Evolutionary conservation across 108 stramenopile species (phyloP).

Genomic region (Nitzschia sp.): DNA sequence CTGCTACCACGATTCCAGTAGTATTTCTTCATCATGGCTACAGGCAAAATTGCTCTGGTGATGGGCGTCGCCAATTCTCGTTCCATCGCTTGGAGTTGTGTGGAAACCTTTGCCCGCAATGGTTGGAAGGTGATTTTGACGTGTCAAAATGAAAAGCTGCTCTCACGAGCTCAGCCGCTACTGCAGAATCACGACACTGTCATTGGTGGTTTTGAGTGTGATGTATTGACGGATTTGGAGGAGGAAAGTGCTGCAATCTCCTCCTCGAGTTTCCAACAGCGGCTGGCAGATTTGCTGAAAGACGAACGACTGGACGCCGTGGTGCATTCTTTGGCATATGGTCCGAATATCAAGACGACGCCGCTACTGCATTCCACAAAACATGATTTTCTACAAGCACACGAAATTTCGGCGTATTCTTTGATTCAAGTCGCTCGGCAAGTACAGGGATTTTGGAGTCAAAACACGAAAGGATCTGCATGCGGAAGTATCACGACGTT

Average conservation of each 20-base stretch:
- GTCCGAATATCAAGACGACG: conserved; percentile 34
- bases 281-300: conserved; percentile 30
- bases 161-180: conserved; percentile 18
- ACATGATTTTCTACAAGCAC: conserved; percentile 43
- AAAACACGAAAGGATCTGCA: background rate
- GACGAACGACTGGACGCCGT: conserved; percentile 34
- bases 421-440: conserved; percentile 44
- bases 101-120: conserved; percentile 37
- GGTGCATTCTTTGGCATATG: conserved; percentile 58
- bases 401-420: conserved; percentile 59
- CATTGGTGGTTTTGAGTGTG: conserved; percentile 36
- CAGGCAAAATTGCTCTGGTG: conserved; percentile 46
- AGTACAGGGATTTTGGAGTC: background rate
- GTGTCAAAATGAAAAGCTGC: conserved; percentile 43
- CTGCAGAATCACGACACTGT: background rate
- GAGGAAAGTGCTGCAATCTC: background rate
- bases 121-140: conserved; percentile 50
- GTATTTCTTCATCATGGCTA: no score
- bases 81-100: conserved; percentile 58
- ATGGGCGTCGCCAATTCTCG: conserved; percentile 63
- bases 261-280: conserved; percentile 24
- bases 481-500: conserved; percentile 51
- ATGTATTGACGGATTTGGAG: conserved; percentile 30
- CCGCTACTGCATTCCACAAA: conserved; percentile 32
- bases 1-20: no score